Evolutionary conservation across 116 monocot genomes (phyloP), one percentile per base, ranked within the genome.

Genomic region (Papilionanthe hybrid): DNA sequence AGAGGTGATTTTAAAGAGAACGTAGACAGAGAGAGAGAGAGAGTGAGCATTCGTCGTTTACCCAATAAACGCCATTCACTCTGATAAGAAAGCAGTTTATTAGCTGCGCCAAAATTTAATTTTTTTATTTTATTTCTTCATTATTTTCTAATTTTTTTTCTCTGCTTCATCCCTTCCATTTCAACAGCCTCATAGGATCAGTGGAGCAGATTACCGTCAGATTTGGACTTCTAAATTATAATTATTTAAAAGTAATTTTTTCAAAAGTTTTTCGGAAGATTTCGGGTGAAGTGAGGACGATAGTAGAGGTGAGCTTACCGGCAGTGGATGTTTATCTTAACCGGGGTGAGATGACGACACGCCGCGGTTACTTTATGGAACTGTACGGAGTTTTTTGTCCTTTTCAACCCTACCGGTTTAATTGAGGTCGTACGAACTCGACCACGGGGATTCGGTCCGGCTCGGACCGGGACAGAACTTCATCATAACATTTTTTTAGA

Each of bases 271-370:
- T 53, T 53, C 15, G 15, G 32, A 13, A 53, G 53, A 15, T 53
- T 53, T 53, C 2, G 18, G 53, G 53, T 15, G 53, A 2, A 15
- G 0, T 45, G 45, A 45, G 45, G 45, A 7, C 45, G 45, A 45
- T 45, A 3, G 45, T 45, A 6, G 9, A 1, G 45, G 45, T 53
- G 53, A 53, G 4, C 7, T 20, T 17, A 44, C 44, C 73, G 22
- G 4, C 44, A 22, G 73, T 73, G 71, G 17, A 0, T 11, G 1
- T n/a, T n/a, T n/a, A 44, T 71, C 19, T 29, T 20, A 73, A 43
- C 73, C n/a, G 22, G 73, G n/a, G 73, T 44, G 17, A 73, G 44
- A 44, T 44, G 44, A 22, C 22, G 73, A 73, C 44, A 44, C 73
- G 73, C 7, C 20, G 20, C 11, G 19, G 20, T 72, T 73, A 19